Evolutionary conservation across 345 rosid genomes (phyloP).

Genomic region (Melaleuca alternifolia): DNA sequence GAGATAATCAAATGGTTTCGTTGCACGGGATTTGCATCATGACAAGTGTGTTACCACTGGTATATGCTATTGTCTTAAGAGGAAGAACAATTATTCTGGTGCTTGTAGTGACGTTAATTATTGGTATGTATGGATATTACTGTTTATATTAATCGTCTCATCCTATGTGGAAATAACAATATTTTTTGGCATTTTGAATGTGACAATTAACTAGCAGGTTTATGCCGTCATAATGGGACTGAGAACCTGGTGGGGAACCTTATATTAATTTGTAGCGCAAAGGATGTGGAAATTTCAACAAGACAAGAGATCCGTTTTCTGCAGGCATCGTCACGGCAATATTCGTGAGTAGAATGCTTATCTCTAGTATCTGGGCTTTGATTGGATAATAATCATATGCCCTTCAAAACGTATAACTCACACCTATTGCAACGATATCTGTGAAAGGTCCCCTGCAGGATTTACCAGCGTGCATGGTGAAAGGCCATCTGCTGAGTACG

Average conservation of each 20-base stretch:
- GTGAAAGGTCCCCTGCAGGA: conserved; percentile 47
- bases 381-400: background rate
- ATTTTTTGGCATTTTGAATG: background rate
- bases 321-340: conserved; percentile 16
- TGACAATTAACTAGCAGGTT: conserved; percentile 17
- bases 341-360: conserved; percentile 27
- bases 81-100: background rate
- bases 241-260: conserved; percentile 5
- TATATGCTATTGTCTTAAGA: background rate
- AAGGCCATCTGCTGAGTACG: conserved; percentile 75
- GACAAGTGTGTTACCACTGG: background rate
- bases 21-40: background rate
- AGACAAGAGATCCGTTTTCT: conserved; percentile 12
- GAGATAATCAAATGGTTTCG: background rate
- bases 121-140: background rate
- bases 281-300: conserved; percentile 11
- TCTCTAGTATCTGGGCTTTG: background rate
- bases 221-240: conserved; percentile 9
- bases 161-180: background rate
- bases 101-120: background rate
- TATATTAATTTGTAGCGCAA: background rate
- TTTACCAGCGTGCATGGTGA: conserved; percentile 75
- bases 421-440: background rate
- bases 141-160: background rate
- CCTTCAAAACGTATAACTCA: background rate